phyloP scores from a whole-genome alignment of 1,139 yeast species.

The Hyphopichia wangnamkhiaoensis region DNA sequence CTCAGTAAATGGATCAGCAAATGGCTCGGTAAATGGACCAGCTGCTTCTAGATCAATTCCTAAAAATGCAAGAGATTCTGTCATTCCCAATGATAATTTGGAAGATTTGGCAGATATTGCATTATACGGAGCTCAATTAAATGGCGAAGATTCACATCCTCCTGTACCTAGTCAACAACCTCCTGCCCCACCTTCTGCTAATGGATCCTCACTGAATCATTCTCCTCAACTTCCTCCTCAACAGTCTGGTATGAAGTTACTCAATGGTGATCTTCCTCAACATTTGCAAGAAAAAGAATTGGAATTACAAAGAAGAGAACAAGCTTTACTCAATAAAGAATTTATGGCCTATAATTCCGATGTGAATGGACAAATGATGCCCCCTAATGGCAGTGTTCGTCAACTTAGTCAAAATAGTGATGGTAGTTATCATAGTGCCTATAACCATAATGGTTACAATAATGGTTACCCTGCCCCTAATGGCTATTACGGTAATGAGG shows the following conservation, averaged over 20 bases:
- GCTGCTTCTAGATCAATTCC: neutral
- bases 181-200: neutral
- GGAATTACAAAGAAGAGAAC: conserved; percentile 47
- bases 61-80: conserved; percentile 15
- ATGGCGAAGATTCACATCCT: conserved; percentile 20
- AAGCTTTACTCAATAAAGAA: conserved; percentile 44
- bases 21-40: neutral
- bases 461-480: neutral
- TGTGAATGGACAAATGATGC: neutral
- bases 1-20: neutral
- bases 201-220: neutral
- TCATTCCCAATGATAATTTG: conserved; percentile 26
- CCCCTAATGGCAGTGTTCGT: neutral
- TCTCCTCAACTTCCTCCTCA: neutral
- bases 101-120: conserved; percentile 50
- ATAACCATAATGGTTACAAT: neutral
- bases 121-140: conserved; percentile 36
- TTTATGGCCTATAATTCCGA: conserved; percentile 12
- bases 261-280: conserved; percentile 4
- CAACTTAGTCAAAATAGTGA: conserved; percentile 3
- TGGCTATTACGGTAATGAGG: neutral
- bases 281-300: conserved; percentile 31
- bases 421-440: conserved; percentile 1
- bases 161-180: neutral
- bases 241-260: conserved; percentile 4